Base-by-base conservation (phyloP, 768 basidiomycete species). In the Leccinum disarticulatum region DNA sequence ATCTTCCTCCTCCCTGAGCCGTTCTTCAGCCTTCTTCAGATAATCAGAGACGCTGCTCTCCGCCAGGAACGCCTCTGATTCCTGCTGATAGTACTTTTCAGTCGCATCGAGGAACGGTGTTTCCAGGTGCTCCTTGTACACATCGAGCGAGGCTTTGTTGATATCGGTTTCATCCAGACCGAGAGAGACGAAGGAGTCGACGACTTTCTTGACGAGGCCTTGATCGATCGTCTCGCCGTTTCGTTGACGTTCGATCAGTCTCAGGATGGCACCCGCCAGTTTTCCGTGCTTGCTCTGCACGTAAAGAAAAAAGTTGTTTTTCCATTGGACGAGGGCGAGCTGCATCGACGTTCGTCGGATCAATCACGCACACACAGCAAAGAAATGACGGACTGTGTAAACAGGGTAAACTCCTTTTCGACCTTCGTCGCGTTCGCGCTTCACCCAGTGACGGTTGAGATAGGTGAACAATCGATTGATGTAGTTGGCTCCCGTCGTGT, bases 361-460 rank as follows among this genome's bases (percentile, higher is more conserved):
- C 48, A 54, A 59, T 54, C 54, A 56, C 43, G 27, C 33, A 33
- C 31, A 38, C 49, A 11, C 7, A 8, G 14, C 48, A 17, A 33
- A 43, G n/a, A 55, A 36, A 36, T 5, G 27, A 77, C 88, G 70
- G 64, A 96, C 95, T 28, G 96, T 99, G 71, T 98, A 98, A 19
- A 99, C 93, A 1, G 87, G 87, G 77, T 98, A 98, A 22, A 98
- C 91, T 47, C 88, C 90, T 75, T 93, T 95, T 67, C 95, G 81
- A 15, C 97, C 97, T 74, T 98, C 96, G 67, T 98, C 96, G 69
- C 95, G 86, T 73, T 99, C 97, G 55, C 96, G 84, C 78, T 95
- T 96, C 49, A 99, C 96, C 97, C 97, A 99, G 76, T 98, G 95
- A 22, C 96, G 92, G 76, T 99, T 98, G 58, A 99, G 83, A 77